Conservation (phyloP, 2,329 filamentous ascomycete genomes). For the Kalmusia sp. region DNA sequence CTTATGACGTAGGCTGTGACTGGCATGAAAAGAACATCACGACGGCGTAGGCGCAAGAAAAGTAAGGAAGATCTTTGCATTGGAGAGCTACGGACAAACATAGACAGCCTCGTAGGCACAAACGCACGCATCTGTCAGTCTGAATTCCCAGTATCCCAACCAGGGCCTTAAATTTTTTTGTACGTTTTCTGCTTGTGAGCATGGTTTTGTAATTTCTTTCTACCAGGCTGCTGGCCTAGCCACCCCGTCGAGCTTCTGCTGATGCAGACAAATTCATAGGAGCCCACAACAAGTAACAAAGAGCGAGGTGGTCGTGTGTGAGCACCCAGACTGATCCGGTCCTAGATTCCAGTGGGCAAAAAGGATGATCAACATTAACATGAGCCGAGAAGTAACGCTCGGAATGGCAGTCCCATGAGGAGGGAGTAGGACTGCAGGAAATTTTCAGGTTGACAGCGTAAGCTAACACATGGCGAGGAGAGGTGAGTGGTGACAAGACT, state of each 20-base stretch:
- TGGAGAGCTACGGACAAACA: constrained; percentile 6
- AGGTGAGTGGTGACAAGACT: background rate
- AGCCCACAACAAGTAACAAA: background rate
- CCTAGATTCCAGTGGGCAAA: constrained; percentile 16
- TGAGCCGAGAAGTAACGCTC: constrained; percentile 35
- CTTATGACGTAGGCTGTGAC: background rate
- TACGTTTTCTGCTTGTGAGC: constrained; percentile 17
- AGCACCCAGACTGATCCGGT: constrained; percentile 39
- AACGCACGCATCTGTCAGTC: background rate
- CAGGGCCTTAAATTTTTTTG: constrained; percentile 27
- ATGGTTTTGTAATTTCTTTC: constrained; percentile 25
- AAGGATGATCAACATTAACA: constrained; percentile 40
- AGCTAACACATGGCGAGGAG: background rate
- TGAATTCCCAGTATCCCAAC: constrained; percentile 16
- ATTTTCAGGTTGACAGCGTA: constrained; percentile 10
- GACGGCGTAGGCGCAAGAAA: background rate
- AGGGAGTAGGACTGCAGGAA: constrained; percentile 30
- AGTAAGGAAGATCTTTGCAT: constrained; percentile 7
- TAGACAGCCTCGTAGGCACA: background rate
- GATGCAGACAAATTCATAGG: background rate
- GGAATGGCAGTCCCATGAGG: constrained; percentile 21
- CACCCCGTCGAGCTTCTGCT: background rate
- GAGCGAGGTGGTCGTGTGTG: constrained; percentile 5
- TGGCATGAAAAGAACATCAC: background rate
- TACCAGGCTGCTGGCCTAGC: constrained; percentile 17